Conservation (phyloP, 1,284 basidiomycete genomes). For the Trichosporon asahii region DNA sequence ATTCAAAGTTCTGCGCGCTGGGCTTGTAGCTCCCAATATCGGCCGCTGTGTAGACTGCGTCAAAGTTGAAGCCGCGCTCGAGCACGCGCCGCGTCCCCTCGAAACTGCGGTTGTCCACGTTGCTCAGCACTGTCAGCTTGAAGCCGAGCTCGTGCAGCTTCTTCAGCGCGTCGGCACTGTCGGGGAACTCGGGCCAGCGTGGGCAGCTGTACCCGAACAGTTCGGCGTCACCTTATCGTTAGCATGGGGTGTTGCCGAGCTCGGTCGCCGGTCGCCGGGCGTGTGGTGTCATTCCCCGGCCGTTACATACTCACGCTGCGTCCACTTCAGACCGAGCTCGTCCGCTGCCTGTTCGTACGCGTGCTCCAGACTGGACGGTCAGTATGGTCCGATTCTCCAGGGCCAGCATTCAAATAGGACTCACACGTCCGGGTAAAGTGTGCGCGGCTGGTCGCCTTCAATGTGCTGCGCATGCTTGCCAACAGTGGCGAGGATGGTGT, state of each 20-base stretch:
- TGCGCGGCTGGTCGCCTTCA: slow-evolving; percentile 32
- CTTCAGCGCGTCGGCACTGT: slow-evolving; percentile 32
- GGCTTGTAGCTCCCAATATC: slow-evolving; percentile 42
- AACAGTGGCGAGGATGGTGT: slow-evolving; percentile 27
- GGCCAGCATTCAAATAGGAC: background rate
- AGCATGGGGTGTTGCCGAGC: background rate
- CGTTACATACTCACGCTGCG: slow-evolving; percentile 2
- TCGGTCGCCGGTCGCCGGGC: no score
- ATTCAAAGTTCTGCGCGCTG: slow-evolving; percentile 35
- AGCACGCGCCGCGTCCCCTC: slow-evolving; percentile 30
- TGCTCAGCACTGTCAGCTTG: slow-evolving; percentile 37
- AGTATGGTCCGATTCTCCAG: background rate
- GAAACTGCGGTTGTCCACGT: slow-evolving; percentile 38
- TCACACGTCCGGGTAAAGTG: slow-evolving; percentile 37
- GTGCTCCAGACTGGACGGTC: slow-evolving; percentile 15
- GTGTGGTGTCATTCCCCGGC: background rate
- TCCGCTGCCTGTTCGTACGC: slow-evolving; percentile 19
- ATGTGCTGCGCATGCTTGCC: slow-evolving; percentile 28
- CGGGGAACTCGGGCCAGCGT: slow-evolving; percentile 41
- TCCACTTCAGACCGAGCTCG: slow-evolving; percentile 17
- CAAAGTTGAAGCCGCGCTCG: slow-evolving; percentile 32
- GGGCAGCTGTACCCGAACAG: slow-evolving; percentile 33
- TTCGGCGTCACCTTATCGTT: slow-evolving; percentile 23
- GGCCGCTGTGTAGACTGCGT: slow-evolving; percentile 37
- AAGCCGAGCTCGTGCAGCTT: slow-evolving; percentile 30